phyloP scores from a whole-genome alignment of 2,329 filamentous ascomycete genomes.

The Emergomyces orientalis region DNA sequence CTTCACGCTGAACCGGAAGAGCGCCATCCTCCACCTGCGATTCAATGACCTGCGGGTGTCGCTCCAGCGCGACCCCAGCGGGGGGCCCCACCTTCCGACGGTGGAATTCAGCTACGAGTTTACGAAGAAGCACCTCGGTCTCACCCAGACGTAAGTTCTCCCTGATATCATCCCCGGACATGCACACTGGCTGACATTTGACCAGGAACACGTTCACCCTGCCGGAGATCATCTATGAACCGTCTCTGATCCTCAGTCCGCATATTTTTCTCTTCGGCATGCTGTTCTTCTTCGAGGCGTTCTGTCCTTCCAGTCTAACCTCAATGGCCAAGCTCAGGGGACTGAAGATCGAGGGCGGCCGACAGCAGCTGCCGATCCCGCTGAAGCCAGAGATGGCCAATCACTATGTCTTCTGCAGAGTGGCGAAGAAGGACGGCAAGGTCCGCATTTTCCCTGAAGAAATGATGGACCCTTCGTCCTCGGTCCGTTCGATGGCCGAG shows the following conservation, averaged over 20 bases:
- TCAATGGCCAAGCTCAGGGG: constrained; percentile 20
- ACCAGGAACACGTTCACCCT: constrained; percentile 27
- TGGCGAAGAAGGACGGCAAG: constrained; percentile 14
- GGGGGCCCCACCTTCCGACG: constrained; percentile 9
- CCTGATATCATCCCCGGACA: not conserved
- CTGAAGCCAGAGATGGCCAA: constrained; percentile 19
- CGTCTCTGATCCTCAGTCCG: constrained; percentile 29
- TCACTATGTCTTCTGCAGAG: constrained; percentile 20
- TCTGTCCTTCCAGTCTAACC: constrained; percentile 16
- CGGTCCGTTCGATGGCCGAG: constrained; percentile 13
- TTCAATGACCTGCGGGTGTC: constrained; percentile 19
- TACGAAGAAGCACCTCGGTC: constrained; percentile 1
- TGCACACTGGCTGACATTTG: not conserved
- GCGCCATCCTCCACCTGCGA: constrained; percentile 16
- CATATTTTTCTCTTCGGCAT: constrained; percentile 28
- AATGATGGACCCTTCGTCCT: constrained; percentile 14
- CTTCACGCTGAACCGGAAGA: constrained; percentile 19
- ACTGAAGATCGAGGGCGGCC: constrained; percentile 15
- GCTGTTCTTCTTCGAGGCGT: constrained; percentile 20
- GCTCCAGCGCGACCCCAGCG: constrained; percentile 17
- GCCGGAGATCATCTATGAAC: constrained; percentile 31
- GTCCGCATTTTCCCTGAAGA: constrained; percentile 15
- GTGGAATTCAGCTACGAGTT: not conserved
- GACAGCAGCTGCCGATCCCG: constrained; percentile 17
- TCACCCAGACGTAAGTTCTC: constrained; percentile 3